phyloP scores from a whole-genome alignment of 169 alveolate species.

The Miamiensis avidus region DNA sequence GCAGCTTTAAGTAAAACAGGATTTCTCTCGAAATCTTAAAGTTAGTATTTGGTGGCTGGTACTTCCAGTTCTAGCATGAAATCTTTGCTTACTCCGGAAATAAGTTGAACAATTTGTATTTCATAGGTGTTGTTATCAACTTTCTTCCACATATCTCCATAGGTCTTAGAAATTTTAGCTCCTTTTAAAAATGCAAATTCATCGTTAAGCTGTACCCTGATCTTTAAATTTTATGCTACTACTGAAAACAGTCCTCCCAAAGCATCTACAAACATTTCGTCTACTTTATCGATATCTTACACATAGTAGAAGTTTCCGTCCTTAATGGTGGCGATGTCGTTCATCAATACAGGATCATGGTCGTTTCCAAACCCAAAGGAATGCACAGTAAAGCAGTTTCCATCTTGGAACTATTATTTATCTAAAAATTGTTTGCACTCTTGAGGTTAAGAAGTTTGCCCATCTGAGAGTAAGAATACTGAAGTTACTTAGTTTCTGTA shows the following conservation, averaged over 20 bases:
- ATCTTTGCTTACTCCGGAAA: conserved; percentile 36
- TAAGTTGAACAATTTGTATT: not conserved
- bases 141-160: conserved; percentile 40
- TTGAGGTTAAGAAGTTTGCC: conserved; percentile 12
- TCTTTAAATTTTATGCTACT: conserved; percentile 48
- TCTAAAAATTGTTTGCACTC: not conserved
- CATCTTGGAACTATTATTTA: not conserved
- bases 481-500: conserved; percentile 33
- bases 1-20: not conserved
- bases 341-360: conserved; percentile 63
- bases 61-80: conserved; percentile 27
- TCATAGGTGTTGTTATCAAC: not conserved
- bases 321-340: conserved; percentile 41
- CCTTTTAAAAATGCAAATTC: not conserved
- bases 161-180: conserved; percentile 19
- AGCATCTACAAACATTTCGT: conserved; percentile 57
- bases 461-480: conserved; percentile 42
- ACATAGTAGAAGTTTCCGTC: conserved; percentile 64
- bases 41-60: not conserved
- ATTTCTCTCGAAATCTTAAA: conserved; percentile 15
- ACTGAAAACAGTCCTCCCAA: conserved; percentile 66
- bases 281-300: conserved; percentile 46
- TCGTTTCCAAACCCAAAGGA: conserved; percentile 65
- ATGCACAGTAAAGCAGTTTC: conserved; percentile 37
- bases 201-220: not conserved